Percentiles rank a stretch among this genome's conserved stretches.
phyloP scores from a whole-genome alignment of 2,329 filamentous ascomycete species.

The Neurospora crassa region DNA sequence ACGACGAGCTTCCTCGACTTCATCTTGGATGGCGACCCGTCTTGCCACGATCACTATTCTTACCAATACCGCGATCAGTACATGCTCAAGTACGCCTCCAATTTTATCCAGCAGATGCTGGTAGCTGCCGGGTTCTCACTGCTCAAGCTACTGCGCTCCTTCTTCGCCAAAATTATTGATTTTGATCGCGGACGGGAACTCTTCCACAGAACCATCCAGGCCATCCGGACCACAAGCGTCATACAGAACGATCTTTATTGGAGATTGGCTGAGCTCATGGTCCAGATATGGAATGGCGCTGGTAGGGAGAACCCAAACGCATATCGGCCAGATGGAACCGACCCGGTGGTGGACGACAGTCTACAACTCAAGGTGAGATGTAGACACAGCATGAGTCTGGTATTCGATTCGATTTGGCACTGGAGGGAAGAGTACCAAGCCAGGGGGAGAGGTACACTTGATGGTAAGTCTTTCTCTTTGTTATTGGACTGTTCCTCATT shows the following conservation, averaged over 20 bases:
- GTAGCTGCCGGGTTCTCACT: slow-evolving; percentile 71
- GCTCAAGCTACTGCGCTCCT: slow-evolving; percentile 68
- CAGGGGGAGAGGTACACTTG: slow-evolving; percentile 57
- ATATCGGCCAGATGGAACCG: slow-evolving; percentile 39
- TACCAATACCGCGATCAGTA: slow-evolving; percentile 38
- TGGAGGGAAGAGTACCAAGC: slow-evolving; percentile 75
- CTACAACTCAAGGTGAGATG: slow-evolving; percentile 75
- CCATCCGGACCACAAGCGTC: slow-evolving; percentile 64
- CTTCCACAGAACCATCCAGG: slow-evolving; percentile 61
- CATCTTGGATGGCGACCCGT: slow-evolving; percentile 44
- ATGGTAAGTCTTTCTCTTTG: slow-evolving; percentile 45
- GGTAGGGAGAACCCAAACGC: slow-evolving; percentile 38
- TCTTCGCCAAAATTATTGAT: slow-evolving; percentile 65
- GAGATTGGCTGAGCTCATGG: slow-evolving; percentile 74
- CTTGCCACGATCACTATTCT: slow-evolving; percentile 29
- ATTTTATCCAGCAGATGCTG: slow-evolving; percentile 78
- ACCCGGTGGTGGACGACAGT: slow-evolving; percentile 57
- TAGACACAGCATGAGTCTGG: slow-evolving; percentile 74
- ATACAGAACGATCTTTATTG: slow-evolving; percentile 71
- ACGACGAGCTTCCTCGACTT: slow-evolving; percentile 61
- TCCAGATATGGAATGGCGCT: slow-evolving; percentile 75
- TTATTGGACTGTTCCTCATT: slow-evolving; percentile 9
- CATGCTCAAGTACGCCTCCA: slow-evolving; percentile 57
- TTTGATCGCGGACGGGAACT: slow-evolving; percentile 56
- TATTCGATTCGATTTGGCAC: slow-evolving; percentile 78